These are phyloP conservation scores for Suhomyces terraborum DNA, from an alignment of 1,139 yeast genomes.

Conservation along the genomic window DNA sequence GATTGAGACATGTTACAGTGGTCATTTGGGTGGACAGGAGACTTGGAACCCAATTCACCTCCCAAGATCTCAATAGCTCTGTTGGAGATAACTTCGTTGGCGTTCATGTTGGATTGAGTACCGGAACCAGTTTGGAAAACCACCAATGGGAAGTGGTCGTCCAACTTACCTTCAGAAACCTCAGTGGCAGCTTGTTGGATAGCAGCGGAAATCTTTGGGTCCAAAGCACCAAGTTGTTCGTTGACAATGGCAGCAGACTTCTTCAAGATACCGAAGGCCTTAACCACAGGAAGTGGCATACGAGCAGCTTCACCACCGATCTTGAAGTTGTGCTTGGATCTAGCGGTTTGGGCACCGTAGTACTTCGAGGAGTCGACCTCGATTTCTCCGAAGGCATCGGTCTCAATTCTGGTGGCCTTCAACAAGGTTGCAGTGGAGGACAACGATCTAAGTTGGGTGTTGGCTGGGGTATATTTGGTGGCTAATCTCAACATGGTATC, in stretches of 20 bases:
- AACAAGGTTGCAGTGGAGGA: conserved; percentile 29
- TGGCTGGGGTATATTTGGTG: conserved; percentile 19
- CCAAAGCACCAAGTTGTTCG: conserved; percentile 22
- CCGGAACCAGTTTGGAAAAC: conserved; percentile 28
- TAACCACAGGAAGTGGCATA: conserved; percentile 24
- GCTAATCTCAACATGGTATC: conserved; percentile 33
- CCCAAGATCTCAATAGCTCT: conserved; percentile 27
- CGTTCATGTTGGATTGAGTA: conserved; percentile 26
- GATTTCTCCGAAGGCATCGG: conserved; percentile 26
- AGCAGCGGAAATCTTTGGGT: conserved; percentile 22
- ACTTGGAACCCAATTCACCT: conserved; percentile 23
- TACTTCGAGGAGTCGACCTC: conserved; percentile 22
- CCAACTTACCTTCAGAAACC: conserved; percentile 23
- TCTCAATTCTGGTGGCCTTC: conserved; percentile 25
- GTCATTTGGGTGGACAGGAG: conserved; percentile 26
- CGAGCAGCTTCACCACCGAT: conserved; percentile 56
- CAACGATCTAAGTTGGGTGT: conserved; percentile 30
- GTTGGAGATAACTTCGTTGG: conserved; percentile 26
- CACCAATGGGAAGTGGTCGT: conserved; percentile 25
- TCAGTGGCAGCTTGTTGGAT: conserved; percentile 24
- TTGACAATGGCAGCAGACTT: conserved; percentile 25
- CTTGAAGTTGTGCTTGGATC: conserved; percentile 25
- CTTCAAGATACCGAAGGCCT: conserved; percentile 25
- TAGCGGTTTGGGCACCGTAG: conserved; percentile 26
- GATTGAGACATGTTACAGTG: conserved; percentile 27